These are phyloP conservation scores for Boletus edulis DNA, from an alignment of 768 basidiomycete genomes.

Conservation along the genomic window DNA sequence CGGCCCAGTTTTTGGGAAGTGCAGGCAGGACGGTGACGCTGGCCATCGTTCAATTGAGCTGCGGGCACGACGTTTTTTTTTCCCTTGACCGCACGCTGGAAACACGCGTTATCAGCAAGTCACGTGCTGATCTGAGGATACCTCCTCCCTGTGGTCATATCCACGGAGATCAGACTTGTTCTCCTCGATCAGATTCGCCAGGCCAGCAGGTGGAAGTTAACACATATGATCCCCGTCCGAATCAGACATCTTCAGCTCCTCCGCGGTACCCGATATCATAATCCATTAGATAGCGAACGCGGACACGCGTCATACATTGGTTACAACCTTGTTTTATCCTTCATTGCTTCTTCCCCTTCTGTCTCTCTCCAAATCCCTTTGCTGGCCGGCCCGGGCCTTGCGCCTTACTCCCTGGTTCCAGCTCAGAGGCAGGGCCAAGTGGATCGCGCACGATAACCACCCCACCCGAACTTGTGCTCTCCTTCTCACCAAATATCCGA, in stretches of 20 bases:
- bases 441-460: conserved; percentile 32
- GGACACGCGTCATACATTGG: too few relatives aligned
- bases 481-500: conserved; percentile 58
- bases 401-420: neutral
- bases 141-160: too few relatives aligned
- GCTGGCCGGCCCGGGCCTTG: conserved; percentile 2
- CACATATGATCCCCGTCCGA: too few relatives aligned
- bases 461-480: neutral
- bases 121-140: conserved; percentile 9
- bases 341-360: conserved; percentile 13
- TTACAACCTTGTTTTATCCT: too few relatives aligned
- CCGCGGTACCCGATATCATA: neutral
- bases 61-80: neutral
- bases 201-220: too few relatives aligned
- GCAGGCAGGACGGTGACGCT: conserved; percentile 25
- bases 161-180: too few relatives aligned
- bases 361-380: conserved; percentile 30
- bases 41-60: conserved; percentile 16
- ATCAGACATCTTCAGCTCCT: too few relatives aligned
- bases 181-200: too few relatives aligned
- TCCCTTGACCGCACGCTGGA: neutral
- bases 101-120: conserved; percentile 7
- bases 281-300: too few relatives aligned
- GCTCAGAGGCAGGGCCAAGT: conserved; percentile 26
- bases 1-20: conserved; percentile 22